Base-by-base conservation (phyloP, 2,329 filamentous ascomycete species). In the Talaromyces rugulosus region DNA sequence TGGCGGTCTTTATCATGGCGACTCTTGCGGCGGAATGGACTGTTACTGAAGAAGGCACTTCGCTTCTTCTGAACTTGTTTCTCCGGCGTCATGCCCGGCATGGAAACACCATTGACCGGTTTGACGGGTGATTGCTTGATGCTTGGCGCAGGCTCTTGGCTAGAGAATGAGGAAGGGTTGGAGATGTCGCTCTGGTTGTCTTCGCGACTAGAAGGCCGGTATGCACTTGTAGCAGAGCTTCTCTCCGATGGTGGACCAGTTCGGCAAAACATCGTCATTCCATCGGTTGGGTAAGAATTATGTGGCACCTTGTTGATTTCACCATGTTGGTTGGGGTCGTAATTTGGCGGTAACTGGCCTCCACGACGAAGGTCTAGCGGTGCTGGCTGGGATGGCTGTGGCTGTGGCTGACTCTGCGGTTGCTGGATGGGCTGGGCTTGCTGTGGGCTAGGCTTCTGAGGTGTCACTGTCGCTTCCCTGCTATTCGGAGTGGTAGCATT, bases 211-310 rank as follows among this genome's bases (percentile, higher is more conserved):
- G 89, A 89, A 54, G 92, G 91, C 53, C 92, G 85, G 56, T 85
- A 87, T 28, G 87, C 85, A 64, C 86, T 89, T 52, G 84, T 87
- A 27, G 84, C 83, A 30, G 88, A 89, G 76, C 83, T 92, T 76
- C 78, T 85, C 77, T 88, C 87, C n/a, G 87, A 89, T 56, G 83
- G 83, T 44, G 88, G 85, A 4, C 87, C 89, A 44, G 90, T 88
- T 63, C 92, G 87, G 76, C 94, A 98, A 65, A 97, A 89, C 86
- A 98, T 96, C 0, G 94, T 97, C 92, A 98, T 98, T 4, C 93
- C 94, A 72, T 98, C 94, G 75, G 89, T 86, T 0, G 94, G 93
- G 73, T 97, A 97, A 9, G 95, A 92, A 69, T 98, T 96, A 70
- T 97, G 92, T 14, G 94, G 92, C 2, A 96, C 85, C 14, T 86